Base-by-base conservation (phyloP, 345 rosid species). In the Brassica cretica region DNA sequence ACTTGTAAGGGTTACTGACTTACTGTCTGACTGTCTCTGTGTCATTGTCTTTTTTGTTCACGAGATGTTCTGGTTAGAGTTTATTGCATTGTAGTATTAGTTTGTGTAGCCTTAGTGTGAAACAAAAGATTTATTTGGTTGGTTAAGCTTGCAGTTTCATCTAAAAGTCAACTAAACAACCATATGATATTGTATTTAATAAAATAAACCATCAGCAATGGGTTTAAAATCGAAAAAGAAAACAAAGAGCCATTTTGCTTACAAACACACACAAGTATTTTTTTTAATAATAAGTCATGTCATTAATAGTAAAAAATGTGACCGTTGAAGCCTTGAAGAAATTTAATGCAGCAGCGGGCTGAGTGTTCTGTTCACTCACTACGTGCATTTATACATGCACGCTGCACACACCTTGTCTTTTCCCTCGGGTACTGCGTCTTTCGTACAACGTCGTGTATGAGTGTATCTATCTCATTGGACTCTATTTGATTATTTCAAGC, bases 1-100 rank as follows among this genome's bases (percentile, higher is more conserved):
- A 73, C 70, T 62, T 61, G 73, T 21, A 67, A 73, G 77, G 82
- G 68, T 49, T n/a, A 49, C 49, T 41, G 49, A 41, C 35, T 55
- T 68, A 39, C 56, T 49, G 56, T 14, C 39, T 58, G 63, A 46
- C 65, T 41, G 58, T 63, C 18, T 64, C 30, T 77, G 41, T 51
- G 58, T 6, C 59, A 15, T 0, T 53, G 59, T 53, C 19, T 53
- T n/a, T 14, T 64, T 75, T 49, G 77, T 76, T 91, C 97, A 89
- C 94, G 97, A 76, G 97, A 91, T 81, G 64, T 83, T 64, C 66
- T 75, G 83, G 83, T 59, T 66, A 59, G 85, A 53, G 76, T 89
- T 89, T 86, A 87, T 85, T 76, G 70, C 76, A 61, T 49, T n/a
- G 56, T n/a, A 49, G 53, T 63, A 12, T 24, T 78, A 18, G 60